These are phyloP conservation scores for Arthrobotrys sinensis DNA, from an alignment of 2,329 filamentous ascomycete species.

Conservation along the genomic window DNA sequence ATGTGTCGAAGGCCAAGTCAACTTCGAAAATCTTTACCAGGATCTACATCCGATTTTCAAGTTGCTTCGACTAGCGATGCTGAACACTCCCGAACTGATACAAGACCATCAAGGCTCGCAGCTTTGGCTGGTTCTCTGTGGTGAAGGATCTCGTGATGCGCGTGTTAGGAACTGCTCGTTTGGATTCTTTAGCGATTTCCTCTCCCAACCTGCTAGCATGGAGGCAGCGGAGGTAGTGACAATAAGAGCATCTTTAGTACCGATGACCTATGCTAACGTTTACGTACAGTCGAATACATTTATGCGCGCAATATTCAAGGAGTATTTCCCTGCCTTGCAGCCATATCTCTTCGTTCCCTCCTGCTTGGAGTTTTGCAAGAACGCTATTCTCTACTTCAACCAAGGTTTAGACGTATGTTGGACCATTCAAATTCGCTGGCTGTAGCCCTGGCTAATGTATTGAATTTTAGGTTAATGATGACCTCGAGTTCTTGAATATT, in stretches of 20 bases:
- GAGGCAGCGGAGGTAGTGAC: slow-evolving; percentile 58
- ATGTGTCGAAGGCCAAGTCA: slow-evolving; percentile 50
- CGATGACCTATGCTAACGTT: slow-evolving; percentile 13
- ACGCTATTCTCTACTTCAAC: slow-evolving; percentile 64
- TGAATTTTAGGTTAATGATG: slow-evolving; percentile 24
- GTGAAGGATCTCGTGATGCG: slow-evolving; percentile 44
- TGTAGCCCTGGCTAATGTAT: slow-evolving; percentile 1
- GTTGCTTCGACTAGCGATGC: slow-evolving; percentile 50
- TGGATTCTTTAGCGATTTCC: slow-evolving; percentile 56
- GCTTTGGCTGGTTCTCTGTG: slow-evolving; percentile 54
- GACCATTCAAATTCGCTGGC: neutral
- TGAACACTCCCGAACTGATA: slow-evolving; percentile 56
- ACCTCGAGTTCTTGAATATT: slow-evolving; percentile 70
- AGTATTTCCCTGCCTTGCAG: slow-evolving; percentile 63
- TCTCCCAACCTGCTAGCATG: slow-evolving; percentile 51
- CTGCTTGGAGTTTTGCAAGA: slow-evolving; percentile 63
- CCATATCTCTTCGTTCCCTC: slow-evolving; percentile 62
- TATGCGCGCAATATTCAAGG: slow-evolving; percentile 59
- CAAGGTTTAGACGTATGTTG: slow-evolving; percentile 56
- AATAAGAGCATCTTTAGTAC: slow-evolving; percentile 58
- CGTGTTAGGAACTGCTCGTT: slow-evolving; percentile 57
- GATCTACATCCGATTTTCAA: slow-evolving; percentile 59
- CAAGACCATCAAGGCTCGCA: slow-evolving; percentile 39
- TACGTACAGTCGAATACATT: slow-evolving; percentile 47
- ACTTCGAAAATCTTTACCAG: slow-evolving; percentile 56